These are phyloP conservation scores for Aspergillus sclerotiicarbonarius DNA, from an alignment of 495 filamentous ascomycete genomes.

Conservation along the genomic window DNA sequence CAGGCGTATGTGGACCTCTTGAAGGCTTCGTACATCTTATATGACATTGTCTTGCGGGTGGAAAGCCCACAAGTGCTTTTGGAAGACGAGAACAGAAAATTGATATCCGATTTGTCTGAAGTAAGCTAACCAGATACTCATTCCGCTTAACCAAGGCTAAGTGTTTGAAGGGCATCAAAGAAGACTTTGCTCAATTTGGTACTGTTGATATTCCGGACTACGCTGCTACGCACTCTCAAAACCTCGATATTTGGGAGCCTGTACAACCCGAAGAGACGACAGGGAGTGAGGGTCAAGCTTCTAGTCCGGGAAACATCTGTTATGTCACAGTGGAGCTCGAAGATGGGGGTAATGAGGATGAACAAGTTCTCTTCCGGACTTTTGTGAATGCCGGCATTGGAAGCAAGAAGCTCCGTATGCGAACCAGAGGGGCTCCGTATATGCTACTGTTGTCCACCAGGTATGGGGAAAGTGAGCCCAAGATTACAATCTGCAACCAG, in stretches of 20 bases:
- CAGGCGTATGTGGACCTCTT: constrained; percentile 44
- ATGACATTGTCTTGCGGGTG: constrained; percentile 34
- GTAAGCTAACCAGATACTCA: constrained; percentile 17
- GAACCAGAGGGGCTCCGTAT: constrained; percentile 40
- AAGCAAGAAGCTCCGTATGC: constrained; percentile 35
- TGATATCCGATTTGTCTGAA: constrained; percentile 40
- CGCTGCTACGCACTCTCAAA: constrained; percentile 25
- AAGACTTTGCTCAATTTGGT: constrained; percentile 34
- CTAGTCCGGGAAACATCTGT: constrained; percentile 28
- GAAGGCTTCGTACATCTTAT: constrained; percentile 44
- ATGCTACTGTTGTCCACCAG: constrained; percentile 39
- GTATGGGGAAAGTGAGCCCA: constrained; percentile 42
- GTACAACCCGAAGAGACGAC: constrained; percentile 35
- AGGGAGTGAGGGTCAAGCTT: constrained; percentile 17
- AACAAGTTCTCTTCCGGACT: constrained; percentile 38
- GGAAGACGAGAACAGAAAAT: constrained; percentile 38
- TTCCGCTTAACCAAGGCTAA: neutral
- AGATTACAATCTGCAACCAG: constrained; percentile 43
- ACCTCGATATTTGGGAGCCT: constrained; percentile 38
- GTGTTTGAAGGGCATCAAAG: constrained; percentile 30
- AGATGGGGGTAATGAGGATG: constrained; percentile 39
- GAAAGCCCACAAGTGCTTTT: constrained; percentile 25
- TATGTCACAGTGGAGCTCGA: constrained; percentile 40
- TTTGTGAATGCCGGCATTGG: constrained; percentile 46
- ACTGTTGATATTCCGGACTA: constrained; percentile 30